Percentiles rank a stretch among this genome's conserved stretches.
phyloP scores from a whole-genome alignment of 2,329 filamentous ascomycete genomes.

The Sclerotinia subarctica region DNA sequence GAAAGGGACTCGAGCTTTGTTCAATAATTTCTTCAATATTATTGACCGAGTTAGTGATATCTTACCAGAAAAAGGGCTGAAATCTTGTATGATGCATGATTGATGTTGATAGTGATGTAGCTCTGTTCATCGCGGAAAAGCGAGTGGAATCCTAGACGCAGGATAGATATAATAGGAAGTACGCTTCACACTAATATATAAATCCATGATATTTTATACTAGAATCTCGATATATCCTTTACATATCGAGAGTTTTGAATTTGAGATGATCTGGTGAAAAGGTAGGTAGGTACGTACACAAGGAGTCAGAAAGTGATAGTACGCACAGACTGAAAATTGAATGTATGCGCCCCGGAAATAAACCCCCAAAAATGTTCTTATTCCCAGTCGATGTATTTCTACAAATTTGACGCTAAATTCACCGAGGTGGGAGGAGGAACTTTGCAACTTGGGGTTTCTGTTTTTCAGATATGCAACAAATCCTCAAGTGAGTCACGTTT shows the following conservation, averaged over 20 bases:
- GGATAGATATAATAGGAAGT: too few species aligned
- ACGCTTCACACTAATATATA: too few species aligned
- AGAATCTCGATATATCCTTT: neutral
- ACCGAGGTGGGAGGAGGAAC: neutral
- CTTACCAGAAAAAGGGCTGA: neutral
- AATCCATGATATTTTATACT: rapidly evolving
- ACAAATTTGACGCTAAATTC: neutral
- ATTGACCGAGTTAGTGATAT: neutral
- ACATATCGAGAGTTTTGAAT: neutral
- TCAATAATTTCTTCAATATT: neutral
- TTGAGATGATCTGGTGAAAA: neutral
- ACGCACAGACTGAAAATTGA: neutral
- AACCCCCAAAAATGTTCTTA: neutral
- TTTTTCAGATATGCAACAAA: conserved; percentile 10
- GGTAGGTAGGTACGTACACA: too few species aligned
- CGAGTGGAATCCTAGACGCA: too few species aligned
- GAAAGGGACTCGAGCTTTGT: neutral
- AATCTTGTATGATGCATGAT: neutral
- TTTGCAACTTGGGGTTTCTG: neutral
- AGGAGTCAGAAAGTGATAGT: neutral
- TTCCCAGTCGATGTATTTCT: neutral
- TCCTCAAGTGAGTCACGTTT: neutral
- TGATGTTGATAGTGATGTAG: neutral
- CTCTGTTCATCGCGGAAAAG: too few species aligned
- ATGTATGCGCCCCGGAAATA: neutral